Conservation (phyloP, 73 alveolate species). For the Tetrahymena malaccensis region DNA sequence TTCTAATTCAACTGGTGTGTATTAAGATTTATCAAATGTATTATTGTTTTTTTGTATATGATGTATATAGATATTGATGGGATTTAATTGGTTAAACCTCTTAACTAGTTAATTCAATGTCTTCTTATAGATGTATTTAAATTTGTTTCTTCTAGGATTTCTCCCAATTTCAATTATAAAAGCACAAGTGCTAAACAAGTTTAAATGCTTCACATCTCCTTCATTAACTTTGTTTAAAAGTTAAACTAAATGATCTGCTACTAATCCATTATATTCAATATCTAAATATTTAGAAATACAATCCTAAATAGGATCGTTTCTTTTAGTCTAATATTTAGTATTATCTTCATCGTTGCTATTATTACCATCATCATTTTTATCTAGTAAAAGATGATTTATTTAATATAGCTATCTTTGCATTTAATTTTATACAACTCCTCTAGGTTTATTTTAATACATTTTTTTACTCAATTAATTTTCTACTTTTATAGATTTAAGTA, state of each 20-base stretch:
- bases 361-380: background rate
- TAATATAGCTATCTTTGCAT: background rate
- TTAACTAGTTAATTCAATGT: background rate
- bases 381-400: background rate
- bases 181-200: background rate
- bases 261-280: background rate
- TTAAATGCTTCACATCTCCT: background rate
- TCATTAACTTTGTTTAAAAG: background rate
- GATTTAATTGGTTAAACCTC: background rate
- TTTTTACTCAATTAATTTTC: background rate
- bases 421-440: background rate
- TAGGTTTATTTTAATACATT: background rate
- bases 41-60: background rate
- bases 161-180: background rate
- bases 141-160: background rate
- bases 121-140: background rate
- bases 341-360: background rate
- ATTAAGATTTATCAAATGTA: background rate
- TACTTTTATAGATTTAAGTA: background rate
- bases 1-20: background rate
- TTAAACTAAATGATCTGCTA: background rate
- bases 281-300: background rate
- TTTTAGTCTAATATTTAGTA: background rate
- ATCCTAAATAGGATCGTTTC: background rate
- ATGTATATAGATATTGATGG: background rate